Evolutionary conservation across 768 basidiomycete genomes (phyloP).

Genomic region (Pleurotus pulmonarius): DNA sequence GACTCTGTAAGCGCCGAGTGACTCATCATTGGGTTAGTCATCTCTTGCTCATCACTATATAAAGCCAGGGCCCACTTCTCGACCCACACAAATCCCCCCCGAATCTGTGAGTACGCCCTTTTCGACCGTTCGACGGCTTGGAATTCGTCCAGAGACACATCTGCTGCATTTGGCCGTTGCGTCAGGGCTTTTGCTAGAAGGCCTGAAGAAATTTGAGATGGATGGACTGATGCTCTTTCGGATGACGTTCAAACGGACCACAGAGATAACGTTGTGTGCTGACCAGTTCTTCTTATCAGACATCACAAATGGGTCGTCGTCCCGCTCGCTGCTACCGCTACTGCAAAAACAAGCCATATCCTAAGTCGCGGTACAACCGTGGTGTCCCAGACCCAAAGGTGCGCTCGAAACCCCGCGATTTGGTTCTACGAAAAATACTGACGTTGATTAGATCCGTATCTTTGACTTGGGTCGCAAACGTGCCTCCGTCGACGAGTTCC

Average conservation of each 20-base stretch:
- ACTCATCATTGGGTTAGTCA: slow-evolving; percentile 5
- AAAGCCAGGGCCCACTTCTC: neutral
- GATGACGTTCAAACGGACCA: slow-evolving; percentile 4
- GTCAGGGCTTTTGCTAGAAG: neutral
- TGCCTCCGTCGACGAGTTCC: slow-evolving; percentile 96
- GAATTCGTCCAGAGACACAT: neutral
- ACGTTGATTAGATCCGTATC: slow-evolving; percentile 76
- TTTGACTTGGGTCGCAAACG: slow-evolving; percentile 96
- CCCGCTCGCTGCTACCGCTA: slow-evolving; percentile 98
- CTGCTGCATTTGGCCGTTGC: neutral
- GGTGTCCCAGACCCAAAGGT: slow-evolving; percentile 97
- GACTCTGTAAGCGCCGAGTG: neutral
- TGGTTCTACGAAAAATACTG: too few species aligned
- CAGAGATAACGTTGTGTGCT: neutral
- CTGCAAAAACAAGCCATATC: slow-evolving; percentile 99
- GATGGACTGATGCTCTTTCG: slow-evolving; percentile 5
- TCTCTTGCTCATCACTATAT: neutral
- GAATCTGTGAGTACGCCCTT: neutral
- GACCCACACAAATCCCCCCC: neutral
- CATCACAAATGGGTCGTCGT: slow-evolving; percentile 86
- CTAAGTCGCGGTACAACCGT: slow-evolving; percentile 94
- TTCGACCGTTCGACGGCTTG: neutral
- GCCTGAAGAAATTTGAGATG: neutral
- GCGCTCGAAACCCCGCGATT: slow-evolving; percentile 11
- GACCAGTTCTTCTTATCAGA: slow-evolving; percentile 6